Evolutionary conservation across 768 basidiomycete genomes (phyloP).

Genomic region (Pisolithus sp.): DNA sequence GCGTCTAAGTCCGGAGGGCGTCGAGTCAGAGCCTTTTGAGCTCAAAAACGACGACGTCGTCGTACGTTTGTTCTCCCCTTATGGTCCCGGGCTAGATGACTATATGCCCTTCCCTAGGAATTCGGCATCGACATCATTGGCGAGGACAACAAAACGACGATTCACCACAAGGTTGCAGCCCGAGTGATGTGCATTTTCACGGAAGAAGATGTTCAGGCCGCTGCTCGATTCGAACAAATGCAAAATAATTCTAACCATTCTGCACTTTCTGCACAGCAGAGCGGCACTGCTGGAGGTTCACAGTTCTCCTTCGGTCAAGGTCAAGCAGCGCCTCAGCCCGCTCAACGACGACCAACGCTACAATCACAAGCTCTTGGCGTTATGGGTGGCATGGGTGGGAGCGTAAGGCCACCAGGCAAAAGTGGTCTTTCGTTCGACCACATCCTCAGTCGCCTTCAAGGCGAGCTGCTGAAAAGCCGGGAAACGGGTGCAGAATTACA

Average conservation of each 20-base stretch:
- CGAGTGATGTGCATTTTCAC: slow-evolving; percentile 85
- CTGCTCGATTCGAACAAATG: slow-evolving; percentile 64
- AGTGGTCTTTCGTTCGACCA: slow-evolving; percentile 90
- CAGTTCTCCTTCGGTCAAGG: slow-evolving; percentile 40
- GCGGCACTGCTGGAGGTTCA: slow-evolving; percentile 16
- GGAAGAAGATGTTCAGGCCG: slow-evolving; percentile 76
- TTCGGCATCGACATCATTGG: slow-evolving; percentile 99
- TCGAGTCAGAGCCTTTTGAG: slow-evolving; percentile 89
- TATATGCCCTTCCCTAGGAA: slow-evolving; percentile 50
- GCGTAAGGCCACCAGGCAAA: slow-evolving; percentile 69
- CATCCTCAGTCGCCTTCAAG: slow-evolving; percentile 80
- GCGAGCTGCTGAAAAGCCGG: slow-evolving; percentile 91
- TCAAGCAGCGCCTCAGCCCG: slow-evolving; percentile 26
- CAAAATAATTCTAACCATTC: slow-evolving; percentile 34
- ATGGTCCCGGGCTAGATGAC: not conserved
- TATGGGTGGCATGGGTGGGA: slow-evolving; percentile 73
- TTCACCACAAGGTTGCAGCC: slow-evolving; percentile 98
- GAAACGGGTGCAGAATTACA: slow-evolving; percentile 88
- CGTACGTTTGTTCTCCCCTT: slow-evolving; percentile 45
- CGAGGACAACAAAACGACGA: slow-evolving; percentile 96
- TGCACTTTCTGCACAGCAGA: slow-evolving; percentile 32
- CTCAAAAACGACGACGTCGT: slow-evolving; percentile 94
- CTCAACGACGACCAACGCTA: slow-evolving; percentile 50
- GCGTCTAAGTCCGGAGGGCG: slow-evolving; percentile 79
- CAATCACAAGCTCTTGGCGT: slow-evolving; percentile 57